These are phyloP conservation scores for Hypoxylon sp. DNA, from an alignment of 2,329 filamentous ascomycete genomes.

Conservation along the genomic window DNA sequence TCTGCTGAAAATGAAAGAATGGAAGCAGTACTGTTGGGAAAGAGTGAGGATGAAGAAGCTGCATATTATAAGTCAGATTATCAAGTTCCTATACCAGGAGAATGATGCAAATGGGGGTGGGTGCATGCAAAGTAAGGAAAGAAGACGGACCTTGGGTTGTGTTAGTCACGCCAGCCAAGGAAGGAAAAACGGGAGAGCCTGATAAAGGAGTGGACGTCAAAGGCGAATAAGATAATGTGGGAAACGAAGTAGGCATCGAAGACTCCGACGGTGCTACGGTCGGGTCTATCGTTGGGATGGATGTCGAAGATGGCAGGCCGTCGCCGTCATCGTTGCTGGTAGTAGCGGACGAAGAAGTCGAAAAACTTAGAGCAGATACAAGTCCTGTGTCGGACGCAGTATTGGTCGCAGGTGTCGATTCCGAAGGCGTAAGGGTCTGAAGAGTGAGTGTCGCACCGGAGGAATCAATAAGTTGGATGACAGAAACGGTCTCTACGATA, in stretches of 20 bases:
- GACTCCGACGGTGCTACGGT: conserved; percentile 51
- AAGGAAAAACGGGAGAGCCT: conserved; percentile 50
- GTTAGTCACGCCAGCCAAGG: conserved; percentile 51
- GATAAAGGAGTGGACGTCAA: conserved; percentile 55
- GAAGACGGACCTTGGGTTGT: conserved; percentile 47
- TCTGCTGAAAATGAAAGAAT: conserved; percentile 47
- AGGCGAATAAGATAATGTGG: conserved; percentile 53
- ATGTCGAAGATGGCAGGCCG: conserved; percentile 32
- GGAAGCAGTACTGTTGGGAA: conserved; percentile 46
- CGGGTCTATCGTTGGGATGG: conserved; percentile 48
- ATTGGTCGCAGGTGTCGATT: conserved; percentile 58
- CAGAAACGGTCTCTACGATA: conserved; percentile 70
- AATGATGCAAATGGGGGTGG: conserved; percentile 22
- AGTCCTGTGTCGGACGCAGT: conserved; percentile 33
- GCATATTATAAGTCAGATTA: conserved; percentile 25
- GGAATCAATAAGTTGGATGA: conserved; percentile 68
- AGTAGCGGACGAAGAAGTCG: conserved; percentile 35
- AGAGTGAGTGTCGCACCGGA: conserved; percentile 62
- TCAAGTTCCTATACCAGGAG: background rate
- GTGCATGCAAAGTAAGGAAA: background rate
- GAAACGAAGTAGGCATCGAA: conserved; percentile 55
- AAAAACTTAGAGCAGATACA: conserved; percentile 18
- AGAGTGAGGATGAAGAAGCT: conserved; percentile 46
- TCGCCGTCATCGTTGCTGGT: conserved; percentile 46
- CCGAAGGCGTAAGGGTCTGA: conserved; percentile 58